phyloP scores from a whole-genome alignment of 2,329 filamentous ascomycete genomes.

The Aspergillus phoenicis region DNA sequence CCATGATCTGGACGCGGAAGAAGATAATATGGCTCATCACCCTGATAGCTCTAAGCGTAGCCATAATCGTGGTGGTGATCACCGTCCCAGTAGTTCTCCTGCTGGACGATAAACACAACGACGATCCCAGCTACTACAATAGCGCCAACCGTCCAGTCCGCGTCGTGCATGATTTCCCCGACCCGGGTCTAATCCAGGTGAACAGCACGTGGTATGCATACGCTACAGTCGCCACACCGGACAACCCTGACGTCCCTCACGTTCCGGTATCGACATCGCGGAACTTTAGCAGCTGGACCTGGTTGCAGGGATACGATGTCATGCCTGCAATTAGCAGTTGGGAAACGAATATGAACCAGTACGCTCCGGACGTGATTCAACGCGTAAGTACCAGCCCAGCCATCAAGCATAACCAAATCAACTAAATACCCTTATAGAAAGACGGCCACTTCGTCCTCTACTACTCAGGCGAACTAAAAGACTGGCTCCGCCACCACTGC shows the following conservation, averaged over 20 bases:
- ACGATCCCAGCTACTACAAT: conserved; percentile 23
- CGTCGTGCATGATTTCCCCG: conserved; percentile 33
- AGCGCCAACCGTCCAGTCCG: conserved; percentile 24
- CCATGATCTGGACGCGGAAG: conserved; percentile 14
- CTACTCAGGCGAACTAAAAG: conserved; percentile 54
- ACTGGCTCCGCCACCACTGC: conserved; percentile 53
- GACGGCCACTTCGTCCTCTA: conserved; percentile 60
- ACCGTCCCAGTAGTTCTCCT: conserved; percentile 25
- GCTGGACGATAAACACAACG: conserved; percentile 2
- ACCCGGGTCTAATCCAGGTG: conserved; percentile 33
- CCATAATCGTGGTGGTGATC: conserved; percentile 17
- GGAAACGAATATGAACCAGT: conserved; percentile 56
- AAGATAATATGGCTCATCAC: conserved; percentile 10
- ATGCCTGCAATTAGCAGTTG: conserved; percentile 55
- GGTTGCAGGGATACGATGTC: conserved; percentile 49
- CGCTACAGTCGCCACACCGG: conserved; percentile 30
- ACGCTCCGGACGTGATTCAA: conserved; percentile 62
- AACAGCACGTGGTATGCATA: conserved; percentile 41
- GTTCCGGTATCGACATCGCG: conserved; percentile 57
- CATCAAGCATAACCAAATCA: too few species aligned
- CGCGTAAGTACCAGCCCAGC: conserved; percentile 35
- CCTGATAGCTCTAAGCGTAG: background rate
- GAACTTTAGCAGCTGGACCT: conserved; percentile 53
- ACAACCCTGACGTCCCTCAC: conserved; percentile 33
- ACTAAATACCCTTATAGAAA: conserved; percentile 13